Base-by-base conservation (phyloP, 345 rosid species). In the Ailanthus altissimus region DNA sequence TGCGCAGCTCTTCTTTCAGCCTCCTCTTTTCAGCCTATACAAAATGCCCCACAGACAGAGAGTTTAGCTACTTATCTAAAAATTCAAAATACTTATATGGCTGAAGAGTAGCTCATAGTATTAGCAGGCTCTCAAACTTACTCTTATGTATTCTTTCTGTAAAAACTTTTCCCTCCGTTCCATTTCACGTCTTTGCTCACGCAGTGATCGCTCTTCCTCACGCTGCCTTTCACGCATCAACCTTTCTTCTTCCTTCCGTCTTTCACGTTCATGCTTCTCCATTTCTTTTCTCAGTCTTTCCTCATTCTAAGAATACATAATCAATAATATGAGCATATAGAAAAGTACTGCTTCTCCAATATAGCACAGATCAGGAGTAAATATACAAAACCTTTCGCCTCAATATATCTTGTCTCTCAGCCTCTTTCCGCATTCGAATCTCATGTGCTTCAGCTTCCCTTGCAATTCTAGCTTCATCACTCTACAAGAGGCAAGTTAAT, bases 171-270 rank as follows among this genome's bases (percentile, higher is more conserved):
- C 96, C 83, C 91, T 89, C 81, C 99, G 85, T 82, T 97, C 99
- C 74, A 90, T 81, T 85, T 97, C 99, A 77, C 97, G 97, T 83
- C 57, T 88, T 81, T 94, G 97, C 85, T 94, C 99, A 77, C 99
- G 92, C 80, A 82, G 85, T 32, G 51, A 77, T 85, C 92, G 93
- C 84, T 97, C 99, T 85, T 97, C 99, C 82, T 97, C 99, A 67
- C 90, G 86, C 77, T 91, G 92, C 83, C 85, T 90, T 86, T 97
- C 99, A 84, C 99, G 99, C 82, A 94, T 77, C 87, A 92, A 80
- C 81, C 90, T 91, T 83, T 97, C 99, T 83, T 94, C 98, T 86
- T 97, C 98, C 75, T 97, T 97, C 77, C 91, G 84, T 86, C 96
- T 91, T 86, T 97, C 99, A 80, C 98, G 99, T 72, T 91, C 98